phyloP scores from a whole-genome alignment of 768 basidiomycete genomes.

The Floccularia luteovirens region DNA sequence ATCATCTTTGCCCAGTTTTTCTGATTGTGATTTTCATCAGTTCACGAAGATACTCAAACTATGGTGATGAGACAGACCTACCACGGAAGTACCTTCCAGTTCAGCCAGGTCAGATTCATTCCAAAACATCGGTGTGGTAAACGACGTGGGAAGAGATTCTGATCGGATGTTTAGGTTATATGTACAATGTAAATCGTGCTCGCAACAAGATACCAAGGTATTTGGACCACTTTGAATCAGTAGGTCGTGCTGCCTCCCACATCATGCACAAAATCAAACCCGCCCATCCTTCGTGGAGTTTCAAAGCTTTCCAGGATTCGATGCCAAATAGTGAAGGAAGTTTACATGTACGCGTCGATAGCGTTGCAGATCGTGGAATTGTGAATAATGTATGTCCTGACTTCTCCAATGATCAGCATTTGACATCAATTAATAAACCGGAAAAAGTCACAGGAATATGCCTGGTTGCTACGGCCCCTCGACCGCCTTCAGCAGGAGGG shows the following conservation, averaged over 20 bases:
- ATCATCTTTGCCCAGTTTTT: conserved; percentile 80
- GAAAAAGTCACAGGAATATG: conserved; percentile 55
- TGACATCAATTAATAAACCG: neutral
- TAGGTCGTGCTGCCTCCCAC: conserved; percentile 77
- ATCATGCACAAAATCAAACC: conserved; percentile 91
- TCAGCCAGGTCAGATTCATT: conserved; percentile 59
- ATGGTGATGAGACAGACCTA: conserved; percentile 63
- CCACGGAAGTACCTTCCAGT: conserved; percentile 78
- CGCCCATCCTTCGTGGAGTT: conserved; percentile 71
- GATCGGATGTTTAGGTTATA: conserved; percentile 2
- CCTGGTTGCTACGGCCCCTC: conserved; percentile 66
- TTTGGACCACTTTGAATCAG: conserved; percentile 55
- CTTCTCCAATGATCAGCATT: conserved; percentile 25
- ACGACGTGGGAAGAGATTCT: conserved; percentile 64
- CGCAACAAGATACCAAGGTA: conserved; percentile 54
- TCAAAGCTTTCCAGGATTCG: conserved; percentile 53
- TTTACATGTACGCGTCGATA: conserved; percentile 71
- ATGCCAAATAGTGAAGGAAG: conserved; percentile 55
- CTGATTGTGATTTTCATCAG: conserved; percentile 26
- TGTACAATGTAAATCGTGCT: neutral
- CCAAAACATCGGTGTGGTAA: conserved; percentile 98
- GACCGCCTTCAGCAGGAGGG: conserved; percentile 47
- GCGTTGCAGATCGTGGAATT: conserved; percentile 68
- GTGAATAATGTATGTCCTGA: conserved; percentile 72
- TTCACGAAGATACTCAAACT: conserved; percentile 2